Percentiles rank a stretch among this genome's conserved stretches.
These are phyloP conservation scores for Isoetes taiwanensis DNA, from an alignment of 75 land plant species.

Conservation along the genomic window DNA sequence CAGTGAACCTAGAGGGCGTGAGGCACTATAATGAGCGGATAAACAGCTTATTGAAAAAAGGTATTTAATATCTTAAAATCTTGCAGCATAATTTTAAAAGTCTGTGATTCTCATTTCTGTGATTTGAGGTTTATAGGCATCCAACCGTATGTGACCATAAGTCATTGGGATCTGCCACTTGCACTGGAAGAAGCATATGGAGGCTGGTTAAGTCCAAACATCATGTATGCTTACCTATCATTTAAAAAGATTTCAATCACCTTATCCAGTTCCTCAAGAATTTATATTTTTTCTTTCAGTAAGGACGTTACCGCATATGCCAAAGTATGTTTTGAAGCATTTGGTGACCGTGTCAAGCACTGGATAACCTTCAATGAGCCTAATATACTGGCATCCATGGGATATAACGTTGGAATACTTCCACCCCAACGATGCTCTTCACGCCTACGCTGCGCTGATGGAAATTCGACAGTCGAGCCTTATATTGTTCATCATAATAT, in stretches of 20 bases:
- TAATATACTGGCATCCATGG: neutral
- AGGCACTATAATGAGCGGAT: neutral
- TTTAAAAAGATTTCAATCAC: too few relatives aligned
- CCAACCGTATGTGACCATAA: too few relatives aligned
- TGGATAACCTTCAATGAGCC: constrained; percentile 8
- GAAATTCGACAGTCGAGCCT: neutral
- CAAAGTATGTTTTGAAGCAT: neutral
- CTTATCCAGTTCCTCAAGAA: too few relatives aligned
- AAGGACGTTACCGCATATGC: neutral
- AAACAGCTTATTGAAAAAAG: neutral
- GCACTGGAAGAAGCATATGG: too few relatives aligned
- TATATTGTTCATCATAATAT: neutral
- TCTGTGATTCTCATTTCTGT: too few relatives aligned
- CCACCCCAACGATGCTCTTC: neutral
- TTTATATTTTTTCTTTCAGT: too few relatives aligned
- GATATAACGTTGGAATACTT: neutral
- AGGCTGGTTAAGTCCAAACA: too few relatives aligned
- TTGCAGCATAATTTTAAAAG: too few relatives aligned
- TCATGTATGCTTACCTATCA: too few relatives aligned
- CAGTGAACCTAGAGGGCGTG: neutral
- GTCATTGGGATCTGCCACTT: too few relatives aligned
- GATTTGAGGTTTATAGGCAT: too few relatives aligned
- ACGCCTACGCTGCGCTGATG: constrained; percentile 1
- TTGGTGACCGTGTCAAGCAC: neutral
- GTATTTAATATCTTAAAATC: too few relatives aligned